phyloP scores from a whole-genome alignment of 768 basidiomycete species.

The Mycena maculata region DNA sequence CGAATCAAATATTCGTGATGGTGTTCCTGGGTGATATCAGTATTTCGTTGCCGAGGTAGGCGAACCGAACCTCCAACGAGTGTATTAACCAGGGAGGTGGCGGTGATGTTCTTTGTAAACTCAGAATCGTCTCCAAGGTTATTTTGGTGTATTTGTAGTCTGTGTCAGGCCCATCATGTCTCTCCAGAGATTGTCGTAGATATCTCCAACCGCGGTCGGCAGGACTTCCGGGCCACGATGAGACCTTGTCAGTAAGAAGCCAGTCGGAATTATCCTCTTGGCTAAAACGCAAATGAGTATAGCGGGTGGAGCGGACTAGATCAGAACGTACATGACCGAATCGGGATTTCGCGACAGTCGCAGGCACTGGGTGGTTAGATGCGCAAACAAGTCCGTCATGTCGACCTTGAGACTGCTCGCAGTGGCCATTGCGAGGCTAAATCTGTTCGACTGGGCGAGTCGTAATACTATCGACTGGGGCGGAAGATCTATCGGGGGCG shows the following conservation, averaged over 20 bases:
- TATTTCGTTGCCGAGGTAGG: not conserved
- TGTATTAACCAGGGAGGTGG: slow-evolving; percentile 89
- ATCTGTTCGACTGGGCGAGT: slow-evolving; percentile 81
- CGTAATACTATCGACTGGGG: slow-evolving; percentile 74
- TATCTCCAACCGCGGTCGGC: slow-evolving; percentile 90
- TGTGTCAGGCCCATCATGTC: slow-evolving; percentile 78
- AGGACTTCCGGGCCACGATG: slow-evolving; percentile 86
- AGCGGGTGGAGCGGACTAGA: slow-evolving; percentile 9
- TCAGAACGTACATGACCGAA: slow-evolving; percentile 62
- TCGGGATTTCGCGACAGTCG: slow-evolving; percentile 75
- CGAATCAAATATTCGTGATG: slow-evolving; percentile 90
- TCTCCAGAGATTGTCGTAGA: slow-evolving; percentile 81
- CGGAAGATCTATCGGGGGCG: slow-evolving; percentile 39
- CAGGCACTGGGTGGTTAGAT: slow-evolving; percentile 82
- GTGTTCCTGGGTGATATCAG: slow-evolving; percentile 58
- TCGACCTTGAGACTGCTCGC: slow-evolving; percentile 84
- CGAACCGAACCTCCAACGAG: slow-evolving; percentile 68
- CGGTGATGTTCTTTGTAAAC: slow-evolving; percentile 65
- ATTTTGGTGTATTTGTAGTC: slow-evolving; percentile 83
- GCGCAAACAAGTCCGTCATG: slow-evolving; percentile 87
- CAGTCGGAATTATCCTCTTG: slow-evolving; percentile 81
- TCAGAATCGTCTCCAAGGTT: slow-evolving; percentile 81
- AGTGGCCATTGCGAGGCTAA: slow-evolving; percentile 81
- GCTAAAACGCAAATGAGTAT: slow-evolving; percentile 50
- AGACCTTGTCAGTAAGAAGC: slow-evolving; percentile 83